Base-by-base conservation (phyloP, 148 eudicot species). In the Persicaria tinctoria region DNA sequence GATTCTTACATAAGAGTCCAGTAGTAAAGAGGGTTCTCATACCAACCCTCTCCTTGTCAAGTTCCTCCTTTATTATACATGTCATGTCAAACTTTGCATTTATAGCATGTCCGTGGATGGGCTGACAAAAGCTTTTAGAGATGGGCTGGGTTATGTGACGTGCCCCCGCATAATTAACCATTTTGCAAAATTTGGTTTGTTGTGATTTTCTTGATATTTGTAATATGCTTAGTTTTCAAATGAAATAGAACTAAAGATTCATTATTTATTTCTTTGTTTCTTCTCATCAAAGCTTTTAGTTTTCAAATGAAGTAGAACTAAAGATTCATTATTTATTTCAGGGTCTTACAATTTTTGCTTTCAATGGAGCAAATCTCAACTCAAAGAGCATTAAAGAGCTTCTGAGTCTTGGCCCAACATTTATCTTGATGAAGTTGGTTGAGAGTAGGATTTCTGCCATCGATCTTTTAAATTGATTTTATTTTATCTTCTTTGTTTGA, bases 351-450 rank as follows among this genome's bases (percentile, higher is more conserved):
- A 85, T 96, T 72, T 63, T 96, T 83, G 99, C 93, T 46, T 92
- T 96, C 77, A 85, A 89, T 60, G 18, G 77, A 54, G 92, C 86
- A 7, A 23, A 18, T 14, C 7, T 92, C 72, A 46, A 82, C 78
- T 76, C 88, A 5, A 85, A 78, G 74, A 85, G 91, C 60, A 78
- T 92, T 32, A 84, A 82, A 73, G 89, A 85, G 86, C 83, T 90
- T 76, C 91, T 96, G 18, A 96, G 99, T 87, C 94, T 96, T 74
- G 99, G 97, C 74, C 99, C 99, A 50, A 92, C 99, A 64, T 96
- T 83, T 83, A 89, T 90, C 76, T 88, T 90, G 60, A 96, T 96
- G 99, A 96, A 96, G 86, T 82, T 92, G 46, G 66, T 86, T 8
- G 78, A 96, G 86, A 96, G 99, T 96, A 86, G 54, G 95, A 56